Conservation (phyloP, 169 alveolate species). For the Eimeria acervulina region DNA sequence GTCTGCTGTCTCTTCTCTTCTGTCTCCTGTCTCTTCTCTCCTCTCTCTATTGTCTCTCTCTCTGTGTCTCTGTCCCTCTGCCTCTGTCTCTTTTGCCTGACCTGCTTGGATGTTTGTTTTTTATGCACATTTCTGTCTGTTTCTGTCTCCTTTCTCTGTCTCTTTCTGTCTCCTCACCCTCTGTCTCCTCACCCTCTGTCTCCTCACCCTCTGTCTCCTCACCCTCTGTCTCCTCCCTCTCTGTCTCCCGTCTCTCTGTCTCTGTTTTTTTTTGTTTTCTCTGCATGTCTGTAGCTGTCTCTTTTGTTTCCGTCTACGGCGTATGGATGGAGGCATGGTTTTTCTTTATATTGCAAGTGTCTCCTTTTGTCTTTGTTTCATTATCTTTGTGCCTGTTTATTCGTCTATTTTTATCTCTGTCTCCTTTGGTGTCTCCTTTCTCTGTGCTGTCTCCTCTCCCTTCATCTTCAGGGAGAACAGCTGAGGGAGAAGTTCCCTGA, state of each 20-base stretch:
- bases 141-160: too few relatives aligned
- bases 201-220: background rate
- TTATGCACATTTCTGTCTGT: too few relatives aligned
- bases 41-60: too few relatives aligned
- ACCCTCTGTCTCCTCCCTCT: background rate
- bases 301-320: background rate
- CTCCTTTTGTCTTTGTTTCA: background rate
- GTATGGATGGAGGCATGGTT: background rate
- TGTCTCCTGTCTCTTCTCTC: too few relatives aligned
- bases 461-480: constrained; percentile 68
- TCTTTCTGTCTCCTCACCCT: background rate
- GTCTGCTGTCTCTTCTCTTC: too few relatives aligned
- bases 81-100: too few relatives aligned
- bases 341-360: background rate
- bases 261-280: too few relatives aligned
- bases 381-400: background rate
- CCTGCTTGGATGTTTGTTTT: too few relatives aligned
- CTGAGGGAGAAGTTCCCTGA: constrained; percentile 38
- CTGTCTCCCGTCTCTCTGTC: background rate
- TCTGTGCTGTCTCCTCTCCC: background rate
- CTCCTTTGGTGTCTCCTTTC: background rate
- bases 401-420: background rate
- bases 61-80: too few relatives aligned
- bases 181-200: too few relatives aligned
- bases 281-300: too few relatives aligned